Base-by-base conservation (phyloP, 208 protist species). In the Naegleria lovaniensis region DNA sequence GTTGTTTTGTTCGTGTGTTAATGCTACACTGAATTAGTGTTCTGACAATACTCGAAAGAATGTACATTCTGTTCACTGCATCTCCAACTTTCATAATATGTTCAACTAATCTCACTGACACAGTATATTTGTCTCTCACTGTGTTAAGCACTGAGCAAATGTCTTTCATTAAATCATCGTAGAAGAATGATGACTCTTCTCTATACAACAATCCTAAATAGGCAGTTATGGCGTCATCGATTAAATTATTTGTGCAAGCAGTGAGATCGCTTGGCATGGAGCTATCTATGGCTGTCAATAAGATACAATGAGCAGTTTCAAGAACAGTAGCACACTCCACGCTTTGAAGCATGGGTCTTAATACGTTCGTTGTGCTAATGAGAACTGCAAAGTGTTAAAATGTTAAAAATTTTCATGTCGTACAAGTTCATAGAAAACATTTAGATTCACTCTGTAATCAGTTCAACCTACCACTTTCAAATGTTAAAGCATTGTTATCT, bases 151-250 rank as follows among this genome's bases (percentile, higher is more conserved):
- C 25, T 36, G 19, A 67, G 39, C 41, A 67, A 89, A 89, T 67
- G 67, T 89, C 85, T 40, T 89, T 89, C 51, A 89, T 52, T 13
- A 89, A n/a, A 67, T 89, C 33, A n/a, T 52, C 41, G 40, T 67
- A 29, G n/a, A 29, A 67, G 29, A 43, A 67, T 33, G n/a, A 39
- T 25, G 85, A 67, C 25, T 89, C 85, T 67, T 33, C 41, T 89
- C 85, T 89, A 0, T 89, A 16, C 39, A 89, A 89, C 13, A 89
- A 11, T 40, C 13, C 11, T 41, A 89, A n/a, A 40, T 67, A 89
- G 33, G 85, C 85, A 52, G 55, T 41, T 55, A 67, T 67, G 7
- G 85, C 41, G 6, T 89, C 41, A 89, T 89, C 48, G 39, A 89
- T 89, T 33, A 41, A 58, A 67, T 67, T 52, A 67, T 89, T 89